Conservation (phyloP, 148 eudicot species). For the Fagopyrum homotropicum region DNA sequence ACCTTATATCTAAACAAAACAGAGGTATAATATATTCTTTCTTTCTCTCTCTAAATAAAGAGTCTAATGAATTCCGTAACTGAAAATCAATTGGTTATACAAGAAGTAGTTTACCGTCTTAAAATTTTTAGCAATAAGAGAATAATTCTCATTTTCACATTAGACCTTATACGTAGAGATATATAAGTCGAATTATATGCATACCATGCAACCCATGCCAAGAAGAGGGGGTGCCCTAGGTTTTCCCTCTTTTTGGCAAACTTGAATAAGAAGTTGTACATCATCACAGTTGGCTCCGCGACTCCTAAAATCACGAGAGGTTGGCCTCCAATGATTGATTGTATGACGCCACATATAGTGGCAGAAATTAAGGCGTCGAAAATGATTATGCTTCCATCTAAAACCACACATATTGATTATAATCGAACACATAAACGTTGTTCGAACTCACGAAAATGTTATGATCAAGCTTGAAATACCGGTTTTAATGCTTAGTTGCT, state of each 20-base stretch:
- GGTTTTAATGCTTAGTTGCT: conserved; percentile 44
- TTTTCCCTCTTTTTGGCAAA: conserved; percentile 26
- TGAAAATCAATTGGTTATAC: too few relatives aligned
- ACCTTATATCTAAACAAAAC: too few relatives aligned
- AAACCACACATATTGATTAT: neutral
- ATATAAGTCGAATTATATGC: neutral
- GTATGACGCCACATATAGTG: conserved; percentile 49
- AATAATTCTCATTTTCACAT: too few relatives aligned
- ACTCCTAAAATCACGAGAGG: conserved; percentile 50
- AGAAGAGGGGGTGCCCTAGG: conserved; percentile 28
- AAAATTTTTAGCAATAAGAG: too few relatives aligned
- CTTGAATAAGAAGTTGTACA: conserved; percentile 45
- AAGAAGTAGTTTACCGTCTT: too few relatives aligned
- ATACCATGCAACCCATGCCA: conserved; percentile 51
- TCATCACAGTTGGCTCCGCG: conserved; percentile 54
- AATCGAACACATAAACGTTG: neutral
- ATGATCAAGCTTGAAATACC: conserved; percentile 18
- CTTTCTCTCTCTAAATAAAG: too few relatives aligned
- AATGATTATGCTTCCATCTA: conserved; percentile 35
- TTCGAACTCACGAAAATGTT: neutral
- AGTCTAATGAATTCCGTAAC: too few relatives aligned
- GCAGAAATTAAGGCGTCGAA: conserved; percentile 44
- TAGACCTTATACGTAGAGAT: too few relatives aligned
- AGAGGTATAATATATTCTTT: too few relatives aligned
- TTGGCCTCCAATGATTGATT: conserved; percentile 45